Conservation (phyloP, 495 filamentous ascomycete species). For the Hyaloscypha variabilis region DNA sequence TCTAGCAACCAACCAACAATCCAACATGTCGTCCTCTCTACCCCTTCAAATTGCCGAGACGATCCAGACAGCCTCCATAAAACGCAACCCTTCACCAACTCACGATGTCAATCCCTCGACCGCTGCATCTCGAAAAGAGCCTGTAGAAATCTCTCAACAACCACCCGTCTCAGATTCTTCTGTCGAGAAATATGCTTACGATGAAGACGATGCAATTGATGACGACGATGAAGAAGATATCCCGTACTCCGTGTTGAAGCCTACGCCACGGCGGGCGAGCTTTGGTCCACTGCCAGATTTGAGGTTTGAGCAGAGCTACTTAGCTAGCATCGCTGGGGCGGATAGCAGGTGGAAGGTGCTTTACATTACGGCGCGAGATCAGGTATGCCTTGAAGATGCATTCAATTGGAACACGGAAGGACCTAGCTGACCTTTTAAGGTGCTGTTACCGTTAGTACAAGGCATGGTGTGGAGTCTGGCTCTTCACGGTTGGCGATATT, state of each 20-base stretch:
- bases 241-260: conserved; percentile 58
- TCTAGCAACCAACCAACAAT: background rate
- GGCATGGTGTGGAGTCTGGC: conserved; percentile 81
- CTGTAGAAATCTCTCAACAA: conserved; percentile 36
- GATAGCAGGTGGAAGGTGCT: conserved; percentile 75
- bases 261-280: conserved; percentile 47
- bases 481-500: conserved; percentile 79
- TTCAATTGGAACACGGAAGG: background rate
- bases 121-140: conserved; percentile 59
- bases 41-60: conserved; percentile 69
- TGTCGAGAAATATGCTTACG: conserved; percentile 27
- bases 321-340: conserved; percentile 78
- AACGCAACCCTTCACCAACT: conserved; percentile 61
- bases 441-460: conserved; percentile 81
- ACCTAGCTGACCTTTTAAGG: conserved; percentile 42
- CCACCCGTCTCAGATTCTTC: conserved; percentile 27
- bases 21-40: conserved; percentile 36
- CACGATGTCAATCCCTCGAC: conserved; percentile 86
- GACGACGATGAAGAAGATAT: conserved; percentile 51
- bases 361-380: conserved; percentile 86
- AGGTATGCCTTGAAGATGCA: conserved; percentile 52
- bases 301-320: conserved; percentile 95
- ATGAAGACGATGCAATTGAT: conserved; percentile 35
- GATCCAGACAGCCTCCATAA: conserved; percentile 79
- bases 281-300: conserved; percentile 91